Evolutionary conservation across 305 asterid genomes (phyloP).

Genomic region (Solanum hybrid): DNA sequence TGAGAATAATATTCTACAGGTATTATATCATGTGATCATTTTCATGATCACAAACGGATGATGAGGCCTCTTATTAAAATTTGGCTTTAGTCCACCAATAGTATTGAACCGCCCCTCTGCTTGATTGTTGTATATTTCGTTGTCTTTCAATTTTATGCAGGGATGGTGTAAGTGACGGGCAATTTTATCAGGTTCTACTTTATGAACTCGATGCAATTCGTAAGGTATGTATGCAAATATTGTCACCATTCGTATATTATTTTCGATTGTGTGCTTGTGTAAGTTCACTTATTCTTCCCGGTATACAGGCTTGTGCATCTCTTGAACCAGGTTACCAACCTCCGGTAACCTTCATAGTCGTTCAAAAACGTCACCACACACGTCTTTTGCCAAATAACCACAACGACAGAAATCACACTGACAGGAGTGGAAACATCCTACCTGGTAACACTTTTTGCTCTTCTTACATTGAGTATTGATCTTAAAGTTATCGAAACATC

Average conservation of each 20-base stretch:
- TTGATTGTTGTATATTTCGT: not conserved
- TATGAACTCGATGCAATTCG: conserved; percentile 35
- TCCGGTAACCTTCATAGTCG: conserved; percentile 36
- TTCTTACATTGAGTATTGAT: not conserved
- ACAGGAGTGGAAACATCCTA: conserved; percentile 31
- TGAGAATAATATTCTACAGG: conserved; percentile 34
- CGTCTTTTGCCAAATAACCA: conserved; percentile 25
- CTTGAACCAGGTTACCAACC: conserved; percentile 37
- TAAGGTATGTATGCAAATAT: conserved; percentile 12
- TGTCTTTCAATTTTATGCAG: conserved; percentile 3
- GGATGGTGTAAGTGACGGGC: conserved; percentile 39
- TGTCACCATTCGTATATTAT: not conserved
- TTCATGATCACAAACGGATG: not conserved
- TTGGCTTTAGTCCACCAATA: not conserved
- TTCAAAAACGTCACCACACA: conserved; percentile 41
- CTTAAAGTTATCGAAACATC: not conserved
- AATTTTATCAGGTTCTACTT: conserved; percentile 30
- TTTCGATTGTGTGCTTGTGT: not conserved
- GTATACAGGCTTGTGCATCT: conserved; percentile 35
- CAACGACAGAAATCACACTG: conserved; percentile 18
- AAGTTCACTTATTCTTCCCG: not conserved
- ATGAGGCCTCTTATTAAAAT: not conserved
- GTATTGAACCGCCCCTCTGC: not conserved
- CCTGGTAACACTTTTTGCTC: conserved; percentile 18
- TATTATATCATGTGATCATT: not conserved